A percentile compares a stretch with the other conserved stretches of the same genome.
These are phyloP conservation scores for Paxillus rubicundulus DNA, from an alignment of 768 basidiomycete species.

Conservation along the genomic window DNA sequence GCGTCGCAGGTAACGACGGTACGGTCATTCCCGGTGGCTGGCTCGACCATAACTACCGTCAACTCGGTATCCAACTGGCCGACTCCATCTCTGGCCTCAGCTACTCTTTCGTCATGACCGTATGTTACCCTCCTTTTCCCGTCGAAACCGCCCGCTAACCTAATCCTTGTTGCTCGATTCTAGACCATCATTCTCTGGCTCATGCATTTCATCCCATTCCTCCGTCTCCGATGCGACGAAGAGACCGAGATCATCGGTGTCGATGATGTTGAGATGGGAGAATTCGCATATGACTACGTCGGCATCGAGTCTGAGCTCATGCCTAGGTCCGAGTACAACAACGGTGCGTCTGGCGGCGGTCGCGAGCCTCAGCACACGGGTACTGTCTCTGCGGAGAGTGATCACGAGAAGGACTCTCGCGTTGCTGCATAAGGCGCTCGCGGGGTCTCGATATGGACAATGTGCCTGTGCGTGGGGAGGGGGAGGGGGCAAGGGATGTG, in stretches of 20 bases:
- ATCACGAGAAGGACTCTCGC: conserved; percentile 21
- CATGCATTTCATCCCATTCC: conserved; percentile 84
- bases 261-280: conserved; percentile 88
- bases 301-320: conserved; percentile 58
- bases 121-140: conserved; percentile 33
- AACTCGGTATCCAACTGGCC: conserved; percentile 84
- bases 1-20: conserved; percentile 81
- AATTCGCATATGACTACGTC: conserved; percentile 87
- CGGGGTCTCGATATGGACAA: no score
- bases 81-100: conserved; percentile 62
- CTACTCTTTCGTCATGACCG: conserved; percentile 77
- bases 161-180: background rate
- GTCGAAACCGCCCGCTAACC: background rate
- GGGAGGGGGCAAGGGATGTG: background rate
- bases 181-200: conserved; percentile 81
- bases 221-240: conserved; percentile 65
- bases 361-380: conserved; percentile 35
- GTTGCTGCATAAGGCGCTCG: background rate
- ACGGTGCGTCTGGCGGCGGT: conserved; percentile 26
- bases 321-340: conserved; percentile 30
- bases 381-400: conserved; percentile 28
- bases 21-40: conserved; percentile 75
- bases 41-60: conserved; percentile 78
- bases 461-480: no score
- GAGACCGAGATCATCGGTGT: conserved; percentile 79